Evolutionary conservation across 2,329 filamentous ascomycete species (phyloP).

Genomic region (Diaporthe sp.): DNA sequence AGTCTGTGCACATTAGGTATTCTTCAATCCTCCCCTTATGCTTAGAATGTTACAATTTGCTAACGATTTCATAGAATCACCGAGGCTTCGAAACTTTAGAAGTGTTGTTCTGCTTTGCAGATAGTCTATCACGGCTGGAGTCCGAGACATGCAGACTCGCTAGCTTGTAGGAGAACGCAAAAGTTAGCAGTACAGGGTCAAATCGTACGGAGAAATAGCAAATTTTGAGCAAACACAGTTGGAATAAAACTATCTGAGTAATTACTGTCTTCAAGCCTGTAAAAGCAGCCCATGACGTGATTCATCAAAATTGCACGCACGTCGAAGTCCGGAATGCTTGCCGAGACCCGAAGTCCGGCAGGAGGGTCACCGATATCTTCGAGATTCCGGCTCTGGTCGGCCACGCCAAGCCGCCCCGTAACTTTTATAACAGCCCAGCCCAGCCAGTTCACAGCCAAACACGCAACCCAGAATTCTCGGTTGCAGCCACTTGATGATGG

Average conservation of each 20-base stretch:
- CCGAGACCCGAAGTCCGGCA: neutral
- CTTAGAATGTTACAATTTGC: neutral
- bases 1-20: slow-evolving; percentile 33
- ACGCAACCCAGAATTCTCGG: neutral
- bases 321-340: neutral
- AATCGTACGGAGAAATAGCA: neutral
- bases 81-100: neutral
- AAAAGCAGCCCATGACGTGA: neutral
- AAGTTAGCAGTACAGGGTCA: neutral
- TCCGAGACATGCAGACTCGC: neutral
- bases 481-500: neutral
- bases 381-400: neutral
- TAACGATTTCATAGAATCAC: neutral
- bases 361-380: neutral
- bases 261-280: neutral
- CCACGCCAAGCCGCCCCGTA: neutral
- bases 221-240: neutral
- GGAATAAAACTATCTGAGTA: neutral
- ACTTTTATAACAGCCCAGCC: neutral
- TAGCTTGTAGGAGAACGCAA: too few relatives aligned
- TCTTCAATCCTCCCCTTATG: too few relatives aligned
- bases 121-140: neutral
- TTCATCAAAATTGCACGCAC: neutral
- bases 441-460: neutral
- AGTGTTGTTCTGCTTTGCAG: neutral